Conservation (phyloP, 441 rosid genomes). For the Macaranga tanarius region DNA sequence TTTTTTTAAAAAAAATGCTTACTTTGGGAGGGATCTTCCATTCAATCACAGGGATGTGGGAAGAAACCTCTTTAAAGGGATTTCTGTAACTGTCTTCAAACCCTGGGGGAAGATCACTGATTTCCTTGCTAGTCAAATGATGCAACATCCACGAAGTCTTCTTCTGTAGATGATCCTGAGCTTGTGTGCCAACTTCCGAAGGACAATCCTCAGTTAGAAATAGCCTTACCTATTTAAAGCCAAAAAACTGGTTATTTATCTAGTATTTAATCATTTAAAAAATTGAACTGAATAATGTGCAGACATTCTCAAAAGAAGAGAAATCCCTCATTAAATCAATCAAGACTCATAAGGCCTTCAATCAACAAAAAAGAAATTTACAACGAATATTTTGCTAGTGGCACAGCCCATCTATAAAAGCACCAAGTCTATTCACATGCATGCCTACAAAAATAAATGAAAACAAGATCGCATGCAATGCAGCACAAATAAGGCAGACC, state of each 20-base stretch:
- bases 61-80: conserved; percentile 15
- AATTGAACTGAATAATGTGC: not conserved
- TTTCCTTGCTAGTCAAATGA: conserved; percentile 15
- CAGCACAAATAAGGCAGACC: not conserved
- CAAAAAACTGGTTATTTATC: not conserved
- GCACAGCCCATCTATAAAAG: not conserved
- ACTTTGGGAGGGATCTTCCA: conserved; percentile 68
- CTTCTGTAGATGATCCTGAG: conserved; percentile 26
- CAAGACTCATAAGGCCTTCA: not conserved
- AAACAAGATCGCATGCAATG: not conserved
- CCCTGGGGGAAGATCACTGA: conserved; percentile 40
- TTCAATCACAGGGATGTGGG: conserved; percentile 30
- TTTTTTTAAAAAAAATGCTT: conserved; percentile 21
- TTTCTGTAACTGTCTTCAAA: conserved; percentile 34
- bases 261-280: not conserved
- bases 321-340: not conserved
- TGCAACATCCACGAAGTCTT: conserved; percentile 20
- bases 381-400: not conserved
- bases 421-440: not conserved
- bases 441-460: not conserved
- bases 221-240: conserved; percentile 38
- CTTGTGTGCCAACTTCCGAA: conserved; percentile 35
- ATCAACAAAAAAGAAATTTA: not conserved
- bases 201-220: conserved; percentile 50
- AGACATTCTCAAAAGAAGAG: not conserved